Base-by-base conservation (phyloP, 225 moss, liverwort and hornwort genomes). In the Polytrichum commune region DNA sequence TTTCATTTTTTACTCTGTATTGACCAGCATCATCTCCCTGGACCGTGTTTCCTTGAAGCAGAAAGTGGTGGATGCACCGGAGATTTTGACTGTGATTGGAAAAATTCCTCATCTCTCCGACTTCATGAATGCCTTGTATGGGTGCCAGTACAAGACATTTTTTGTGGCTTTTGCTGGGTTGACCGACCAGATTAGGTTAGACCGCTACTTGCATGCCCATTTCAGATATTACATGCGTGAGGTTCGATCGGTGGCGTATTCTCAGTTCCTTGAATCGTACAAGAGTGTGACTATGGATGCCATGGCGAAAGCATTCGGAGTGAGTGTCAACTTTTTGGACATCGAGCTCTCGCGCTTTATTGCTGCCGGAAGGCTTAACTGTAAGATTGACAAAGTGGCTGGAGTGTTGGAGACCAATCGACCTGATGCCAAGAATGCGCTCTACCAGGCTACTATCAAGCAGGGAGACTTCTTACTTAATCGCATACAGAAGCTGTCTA, bases 231-330 rank as follows among this genome's bases (percentile, higher is more conserved):
- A 95, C 89, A 98, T 98, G 98, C 86, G 98, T 62, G 98, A 98
- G 73, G 95, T 98, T 60, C 82, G 98, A 24, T 88, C 90, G 29
- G 98, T 98, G 63, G 98, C 95, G 25, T 98, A 98, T 78, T 91
- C 95, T 10, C 98, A 98, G 78, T 98, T 98, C 73, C 79, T 98
- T 68, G 98, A 98, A 64, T 95, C 98, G 3, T 98, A 98, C 73
- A 98, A 98, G 82, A 98, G 98, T 69, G 98, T 98, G 29, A 98
- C 98, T 0, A 91, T 98, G 98, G 95, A 98, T 58, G 98, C 98
- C 7, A 98, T 98, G 98, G 95, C 98, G 4, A 98, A 91, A 76
- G 84, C 93, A 1, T 98, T 95, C 58, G 98, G 98, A 55, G 95
- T 98, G 55, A 95, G 92, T 78, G 86, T 95, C 66, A 76, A 85